Conservation (phyloP, 2,329 filamentous ascomycete genomes). For the Cercospora canescens region DNA sequence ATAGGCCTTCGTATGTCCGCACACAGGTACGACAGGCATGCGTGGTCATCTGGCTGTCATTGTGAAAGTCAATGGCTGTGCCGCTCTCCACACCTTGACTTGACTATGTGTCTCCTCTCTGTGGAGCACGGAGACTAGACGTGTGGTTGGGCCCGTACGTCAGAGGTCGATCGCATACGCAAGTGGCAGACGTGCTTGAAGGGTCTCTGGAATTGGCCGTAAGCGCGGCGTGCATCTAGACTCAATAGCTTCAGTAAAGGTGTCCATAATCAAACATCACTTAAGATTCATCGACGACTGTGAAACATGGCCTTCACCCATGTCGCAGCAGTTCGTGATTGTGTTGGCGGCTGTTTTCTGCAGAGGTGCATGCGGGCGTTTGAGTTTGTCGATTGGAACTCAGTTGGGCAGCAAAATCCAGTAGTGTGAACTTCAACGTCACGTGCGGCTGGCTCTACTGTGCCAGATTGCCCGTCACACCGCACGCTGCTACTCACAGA, state of each 20-base stretch:
- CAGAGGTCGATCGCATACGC: constrained; percentile 17
- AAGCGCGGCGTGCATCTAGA: constrained; percentile 17
- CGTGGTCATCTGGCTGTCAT: constrained; percentile 9
- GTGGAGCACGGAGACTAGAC: background rate
- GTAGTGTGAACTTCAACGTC: background rate
- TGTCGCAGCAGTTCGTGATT: background rate
- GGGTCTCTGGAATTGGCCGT: constrained; percentile 34
- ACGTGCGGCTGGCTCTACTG: background rate
- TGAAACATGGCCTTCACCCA: background rate
- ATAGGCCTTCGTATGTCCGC: constrained; percentile 5
- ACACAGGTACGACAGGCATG: background rate
- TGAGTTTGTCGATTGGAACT: background rate
- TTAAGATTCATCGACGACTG: background rate
- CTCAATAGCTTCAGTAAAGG: background rate
- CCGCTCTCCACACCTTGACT: constrained; percentile 3
- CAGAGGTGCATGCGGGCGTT: background rate
- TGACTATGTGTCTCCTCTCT: background rate
- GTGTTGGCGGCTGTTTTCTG: background rate
- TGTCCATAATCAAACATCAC: background rate
- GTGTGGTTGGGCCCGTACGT: background rate
- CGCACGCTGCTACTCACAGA: too few relatives aligned
- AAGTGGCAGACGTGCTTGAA: constrained; percentile 13
- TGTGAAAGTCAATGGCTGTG: constrained; percentile 12
- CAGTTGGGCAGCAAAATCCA: background rate
- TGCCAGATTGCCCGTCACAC: too few relatives aligned